phyloP scores from a whole-genome alignment of 1,139 yeast species.

The Suzukiozyma palmioleophila region DNA sequence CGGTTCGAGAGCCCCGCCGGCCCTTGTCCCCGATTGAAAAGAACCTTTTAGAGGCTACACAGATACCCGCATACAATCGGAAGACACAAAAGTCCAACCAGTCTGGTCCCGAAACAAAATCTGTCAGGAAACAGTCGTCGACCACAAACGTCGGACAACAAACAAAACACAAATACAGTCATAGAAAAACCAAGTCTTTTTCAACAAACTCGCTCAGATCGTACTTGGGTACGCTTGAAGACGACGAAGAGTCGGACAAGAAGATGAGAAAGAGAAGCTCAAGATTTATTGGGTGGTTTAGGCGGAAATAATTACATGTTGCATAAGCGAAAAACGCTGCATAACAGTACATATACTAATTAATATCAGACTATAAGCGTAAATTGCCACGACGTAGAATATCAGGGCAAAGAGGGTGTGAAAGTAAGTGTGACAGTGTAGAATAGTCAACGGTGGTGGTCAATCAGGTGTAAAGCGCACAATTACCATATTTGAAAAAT shows the following conservation, averaged over 20 bases:
- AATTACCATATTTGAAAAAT: no score
- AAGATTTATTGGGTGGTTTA: constrained; percentile 12
- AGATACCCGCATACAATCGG: constrained; percentile 24
- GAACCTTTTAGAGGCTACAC: constrained; percentile 24
- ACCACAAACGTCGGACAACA: neutral
- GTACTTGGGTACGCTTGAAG: constrained; percentile 1
- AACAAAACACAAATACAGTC: neutral
- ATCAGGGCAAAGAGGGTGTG: no score
- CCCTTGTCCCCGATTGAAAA: constrained; percentile 28
- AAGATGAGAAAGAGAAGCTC: constrained; percentile 7
- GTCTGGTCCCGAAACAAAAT: neutral
- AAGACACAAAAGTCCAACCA: constrained; percentile 6
- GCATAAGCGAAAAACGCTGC: neutral
- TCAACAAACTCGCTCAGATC: constrained; percentile 4
- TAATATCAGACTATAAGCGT: constrained; percentile 6
- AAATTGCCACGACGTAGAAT: constrained; percentile 7
- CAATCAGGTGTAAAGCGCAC: no score
- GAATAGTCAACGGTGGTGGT: no score
- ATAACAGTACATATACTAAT: neutral
- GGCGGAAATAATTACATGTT: constrained; percentile 4
- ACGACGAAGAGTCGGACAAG: neutral
- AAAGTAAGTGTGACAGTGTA: no score
- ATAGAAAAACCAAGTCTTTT: constrained; percentile 2
- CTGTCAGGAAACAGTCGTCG: neutral
- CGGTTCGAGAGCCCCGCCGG: constrained; percentile 14